Conservation (phyloP, 1,139 yeast species). For the Yamadazyma mexicana region DNA sequence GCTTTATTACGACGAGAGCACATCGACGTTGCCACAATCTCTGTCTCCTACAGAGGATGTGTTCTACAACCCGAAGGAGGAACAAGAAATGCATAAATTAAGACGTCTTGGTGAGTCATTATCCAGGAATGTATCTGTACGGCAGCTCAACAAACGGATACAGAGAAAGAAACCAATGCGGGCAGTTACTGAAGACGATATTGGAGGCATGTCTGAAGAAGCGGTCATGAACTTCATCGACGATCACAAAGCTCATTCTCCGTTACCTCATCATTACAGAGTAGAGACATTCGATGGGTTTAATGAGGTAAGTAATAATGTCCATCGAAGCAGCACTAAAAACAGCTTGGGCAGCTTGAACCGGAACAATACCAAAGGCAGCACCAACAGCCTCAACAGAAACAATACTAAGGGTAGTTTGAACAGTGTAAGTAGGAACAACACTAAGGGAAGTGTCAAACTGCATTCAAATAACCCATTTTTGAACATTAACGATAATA, state of each 20-base stretch:
- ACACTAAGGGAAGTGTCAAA: not conserved
- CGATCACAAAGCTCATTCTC: slow-evolving; percentile 18
- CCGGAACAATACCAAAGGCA: no score
- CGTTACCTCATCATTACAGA: slow-evolving; percentile 18
- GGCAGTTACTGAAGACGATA: slow-evolving; percentile 8
- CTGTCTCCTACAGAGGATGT: slow-evolving; percentile 5
- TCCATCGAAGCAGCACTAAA: not conserved
- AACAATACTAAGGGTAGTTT: no score
- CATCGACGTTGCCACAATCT: no score
- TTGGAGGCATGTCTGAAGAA: slow-evolving; percentile 14
- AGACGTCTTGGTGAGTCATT: slow-evolving; percentile 34
- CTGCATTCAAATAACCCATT: slow-evolving; percentile 5
- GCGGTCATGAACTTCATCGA: slow-evolving; percentile 17
- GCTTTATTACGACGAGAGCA: not conserved
- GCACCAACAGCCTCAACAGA: no score
- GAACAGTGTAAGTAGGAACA: not conserved
- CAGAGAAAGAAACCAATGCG: slow-evolving; percentile 9
- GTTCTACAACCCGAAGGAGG: slow-evolving; percentile 19
- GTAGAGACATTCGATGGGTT: slow-evolving; percentile 18
- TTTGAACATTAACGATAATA: slow-evolving; percentile 1
- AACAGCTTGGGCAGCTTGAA: no score
- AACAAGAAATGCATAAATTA: slow-evolving; percentile 21
- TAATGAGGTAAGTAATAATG: not conserved
- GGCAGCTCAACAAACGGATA: slow-evolving; percentile 20
- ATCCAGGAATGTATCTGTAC: slow-evolving; percentile 27